Base-by-base conservation (phyloP, 805 yeast species). In the Ogataea philodendri region DNA sequence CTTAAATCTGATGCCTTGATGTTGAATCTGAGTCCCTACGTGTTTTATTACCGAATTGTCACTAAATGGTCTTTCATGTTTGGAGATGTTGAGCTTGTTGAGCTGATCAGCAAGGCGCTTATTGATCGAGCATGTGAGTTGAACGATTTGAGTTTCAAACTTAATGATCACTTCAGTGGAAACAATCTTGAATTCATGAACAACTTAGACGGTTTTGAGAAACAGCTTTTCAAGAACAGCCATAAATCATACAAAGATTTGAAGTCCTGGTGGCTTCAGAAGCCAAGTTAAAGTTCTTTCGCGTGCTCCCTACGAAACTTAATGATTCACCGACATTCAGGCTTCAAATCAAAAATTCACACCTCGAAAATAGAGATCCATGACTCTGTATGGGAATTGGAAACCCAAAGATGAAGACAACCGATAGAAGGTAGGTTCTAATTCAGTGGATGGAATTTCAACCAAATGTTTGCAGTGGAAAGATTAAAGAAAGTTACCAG, bases 11-110 rank as follows among this genome's bases (percentile, higher is more conserved):
- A 84, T 49, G 49, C 63, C 15, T 30, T 51, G 5, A 48, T 49
- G 26, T 47, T 49, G 5, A 55, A 50, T 26, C 26, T 53, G 30
- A 43, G 42, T 11, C 54, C 54, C 5, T 49, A 49, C 23, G 41
- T 41, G 32, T 56, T 53, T 38, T 93, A 75, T 58, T 85, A 83
- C 48, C 65, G 71, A 15, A 59, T 88, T 17, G 82, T 82, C 5
- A 78, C 80, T 35, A 78, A 80, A 50, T 90, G 97, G 97, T 72
- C 83, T 7, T 55, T 67, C 29, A 63, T 89, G 60, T 85, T 81
- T 55, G 72, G 69, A 15, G 93, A 86, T 55, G 66, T 66, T 13
- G 81, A 76, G 35, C 62, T 88, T 22, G 70, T 78, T 1, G 70
- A 70, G 6, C 69, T 63, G 9, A 49, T 57, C 10, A 44, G 49